A percentile compares a stretch with the other conserved stretches of the same genome.
Conservation (phyloP, 208 protist species). For the Phytomonas sp. region DNA sequence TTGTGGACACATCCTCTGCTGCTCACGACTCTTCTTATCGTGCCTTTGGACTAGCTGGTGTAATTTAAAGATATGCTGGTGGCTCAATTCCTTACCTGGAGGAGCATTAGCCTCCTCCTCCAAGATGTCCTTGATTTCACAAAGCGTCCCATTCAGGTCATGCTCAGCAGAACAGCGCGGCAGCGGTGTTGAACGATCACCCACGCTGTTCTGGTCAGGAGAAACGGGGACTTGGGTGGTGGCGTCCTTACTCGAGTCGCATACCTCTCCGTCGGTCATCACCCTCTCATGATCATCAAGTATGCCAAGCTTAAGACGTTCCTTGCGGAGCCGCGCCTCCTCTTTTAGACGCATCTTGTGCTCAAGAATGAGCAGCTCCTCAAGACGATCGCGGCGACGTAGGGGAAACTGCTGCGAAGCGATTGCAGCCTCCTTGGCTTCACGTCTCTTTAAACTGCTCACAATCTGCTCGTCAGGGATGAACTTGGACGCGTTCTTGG, state of each 20-base stretch:
- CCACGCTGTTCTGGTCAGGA: not conserved
- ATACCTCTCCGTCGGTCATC: not conserved
- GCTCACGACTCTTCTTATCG: conserved; percentile 48
- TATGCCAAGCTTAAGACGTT: conserved; percentile 46
- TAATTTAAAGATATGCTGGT: conserved; percentile 41
- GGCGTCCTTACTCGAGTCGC: not conserved
- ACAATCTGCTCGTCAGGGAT: conserved; percentile 76
- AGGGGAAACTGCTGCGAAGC: conserved; percentile 56
- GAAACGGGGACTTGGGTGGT: not conserved
- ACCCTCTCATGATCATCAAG: conserved; percentile 26
- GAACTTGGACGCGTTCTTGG: conserved; percentile 61
- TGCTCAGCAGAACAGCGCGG: conserved; percentile 52
- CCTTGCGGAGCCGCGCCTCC: conserved; percentile 43
- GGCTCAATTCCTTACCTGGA: conserved; percentile 16
- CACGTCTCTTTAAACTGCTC: conserved; percentile 58
- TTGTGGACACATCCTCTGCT: conserved; percentile 40
- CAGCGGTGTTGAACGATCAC: conserved; percentile 8
- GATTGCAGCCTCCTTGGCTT: conserved; percentile 50
- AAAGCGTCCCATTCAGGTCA: conserved; percentile 43
- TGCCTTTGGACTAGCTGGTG: conserved; percentile 59
- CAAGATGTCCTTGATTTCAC: conserved; percentile 48
- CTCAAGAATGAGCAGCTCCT: conserved; percentile 83
- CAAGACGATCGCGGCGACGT: conserved; percentile 78
- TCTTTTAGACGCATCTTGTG: conserved; percentile 58
- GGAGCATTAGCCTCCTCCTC: conserved; percentile 11